Base-by-base conservation (phyloP, 495 filamentous ascomycete genomes). In the Cercophora newfieldiana region DNA sequence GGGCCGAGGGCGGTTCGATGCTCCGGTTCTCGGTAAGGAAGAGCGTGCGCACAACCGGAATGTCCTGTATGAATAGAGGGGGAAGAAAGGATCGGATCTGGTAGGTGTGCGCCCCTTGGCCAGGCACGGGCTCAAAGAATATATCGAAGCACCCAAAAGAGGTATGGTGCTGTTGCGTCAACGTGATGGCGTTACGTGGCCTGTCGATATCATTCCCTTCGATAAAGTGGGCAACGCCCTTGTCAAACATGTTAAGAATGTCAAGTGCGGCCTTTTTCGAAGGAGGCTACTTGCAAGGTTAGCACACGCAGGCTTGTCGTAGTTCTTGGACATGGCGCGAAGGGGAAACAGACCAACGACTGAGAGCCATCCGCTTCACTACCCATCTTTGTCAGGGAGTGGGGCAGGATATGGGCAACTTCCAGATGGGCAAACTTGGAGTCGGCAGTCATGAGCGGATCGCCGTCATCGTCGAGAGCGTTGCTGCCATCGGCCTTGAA, bases 1-100 rank as follows among this genome's bases (percentile, higher is more conserved):
- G 66, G 31, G 70, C 63, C 24, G 69, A 75, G 44, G 74, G 76
- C 6, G 73, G 73, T 12, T 75, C 72, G 61, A 79, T 70, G 44
- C 56, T 73, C 65, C 68, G 48, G 48, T 68, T 69, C 47, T 66
- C 49, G 6, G 70, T 72, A 53, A 75, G 30, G 64, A 65, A 66
- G 10, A 76, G 65, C 16, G 68, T 72, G 14, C 63, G 59, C 25
- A 72, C 73, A 48, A 72, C 69, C 44, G 74, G 72, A 50, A 63
- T 10, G 12, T 58, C 61, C 22, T 30, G 53, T 37, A 60, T 29
- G 50, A 68, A 59, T 18, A 19, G 4, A 5, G 25, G 31, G 29
- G 66, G 56, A 12, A 68, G 31, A 58, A 68, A 70, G 7, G 65
- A 63, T 19, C 67, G 54, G 33, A 74, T 70, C 25, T 31, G 59